A percentile compares a stretch with the other conserved stretches of the same genome.
Evolutionary conservation across 139 green algal genomes (phyloP).

Genomic region (Volvox reticuliferus): DNA sequence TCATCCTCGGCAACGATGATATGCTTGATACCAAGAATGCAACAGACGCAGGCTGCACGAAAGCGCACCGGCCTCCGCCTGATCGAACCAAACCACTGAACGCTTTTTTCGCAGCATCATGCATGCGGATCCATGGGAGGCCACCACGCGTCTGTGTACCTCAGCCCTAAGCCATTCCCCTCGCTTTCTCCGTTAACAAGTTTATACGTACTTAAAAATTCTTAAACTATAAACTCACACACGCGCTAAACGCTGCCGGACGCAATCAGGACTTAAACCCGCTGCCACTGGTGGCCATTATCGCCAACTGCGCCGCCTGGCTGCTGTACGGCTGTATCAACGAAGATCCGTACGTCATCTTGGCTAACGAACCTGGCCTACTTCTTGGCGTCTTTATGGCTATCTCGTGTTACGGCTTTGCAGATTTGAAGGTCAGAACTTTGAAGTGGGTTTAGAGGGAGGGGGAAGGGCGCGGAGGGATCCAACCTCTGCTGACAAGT

Average conservation of each 20-base stretch:
- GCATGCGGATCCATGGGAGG: too few relatives aligned
- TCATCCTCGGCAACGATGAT: too few relatives aligned
- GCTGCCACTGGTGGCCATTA: slow-evolving; percentile 54
- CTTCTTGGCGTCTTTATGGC: slow-evolving; percentile 60
- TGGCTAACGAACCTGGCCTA: slow-evolving; percentile 55
- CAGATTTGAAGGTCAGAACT: slow-evolving; percentile 41
- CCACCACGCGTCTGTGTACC: too few relatives aligned
- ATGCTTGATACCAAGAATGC: too few relatives aligned
- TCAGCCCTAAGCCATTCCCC: too few relatives aligned
- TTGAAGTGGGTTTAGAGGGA: background rate
- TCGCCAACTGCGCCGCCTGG: slow-evolving; percentile 57
- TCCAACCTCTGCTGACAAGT: background rate
- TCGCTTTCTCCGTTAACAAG: too few relatives aligned
- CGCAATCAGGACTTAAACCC: slow-evolving; percentile 47
- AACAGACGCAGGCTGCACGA: too few relatives aligned
- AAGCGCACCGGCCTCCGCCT: too few relatives aligned
- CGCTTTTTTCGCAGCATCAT: too few relatives aligned
- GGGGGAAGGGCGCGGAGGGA: background rate
- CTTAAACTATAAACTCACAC: background rate
- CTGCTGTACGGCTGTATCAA: slow-evolving; percentile 58
- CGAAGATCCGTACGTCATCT: slow-evolving; percentile 54
- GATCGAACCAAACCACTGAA: too few relatives aligned
- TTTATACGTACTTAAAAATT: too few relatives aligned
- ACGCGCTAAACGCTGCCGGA: background rate
- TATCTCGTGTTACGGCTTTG: slow-evolving; percentile 55